Evolutionary conservation across 2,329 filamentous ascomycete species (phyloP).

Genomic region (Hirsutella minnesotensis): DNA sequence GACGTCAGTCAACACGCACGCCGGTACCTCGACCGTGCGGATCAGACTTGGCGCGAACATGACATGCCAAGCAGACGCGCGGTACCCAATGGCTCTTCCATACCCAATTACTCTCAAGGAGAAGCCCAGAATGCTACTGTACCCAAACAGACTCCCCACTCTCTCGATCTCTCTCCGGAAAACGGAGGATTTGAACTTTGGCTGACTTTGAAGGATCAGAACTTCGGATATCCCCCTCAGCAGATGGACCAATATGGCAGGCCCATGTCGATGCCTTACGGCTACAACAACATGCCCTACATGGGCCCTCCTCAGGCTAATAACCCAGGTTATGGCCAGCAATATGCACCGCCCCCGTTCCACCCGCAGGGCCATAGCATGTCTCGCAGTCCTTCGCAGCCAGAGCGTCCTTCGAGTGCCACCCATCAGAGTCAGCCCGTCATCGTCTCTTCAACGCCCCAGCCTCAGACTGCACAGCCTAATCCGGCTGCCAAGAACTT

Average conservation of each 20-base stretch:
- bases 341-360: conserved; percentile 27
- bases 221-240: conserved; percentile 40
- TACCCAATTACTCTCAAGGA: background rate
- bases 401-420: conserved; percentile 56
- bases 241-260: conserved; percentile 26
- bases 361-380: conserved; percentile 53
- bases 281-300: conserved; percentile 35
- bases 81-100: conserved; percentile 8
- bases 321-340: conserved; percentile 38
- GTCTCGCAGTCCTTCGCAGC: conserved; percentile 74
- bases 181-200: conserved; percentile 59
- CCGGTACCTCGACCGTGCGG: conserved; percentile 34
- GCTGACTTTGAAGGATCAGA: conserved; percentile 62
- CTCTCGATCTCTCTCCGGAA: conserved; percentile 54
- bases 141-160: conserved; percentile 9
- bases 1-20: conserved; percentile 25
- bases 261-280: conserved; percentile 27
- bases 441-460: conserved; percentile 49
- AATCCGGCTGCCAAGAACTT: conserved; percentile 35
- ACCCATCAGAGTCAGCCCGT: conserved; percentile 46
- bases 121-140: background rate
- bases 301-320: conserved; percentile 33
- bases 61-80: conserved; percentile 10
- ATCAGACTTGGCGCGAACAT: conserved; percentile 19
- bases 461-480: conserved; percentile 49